phyloP scores from a whole-genome alignment of 441 rosid genomes.

The Metrosideros polymorpha region DNA sequence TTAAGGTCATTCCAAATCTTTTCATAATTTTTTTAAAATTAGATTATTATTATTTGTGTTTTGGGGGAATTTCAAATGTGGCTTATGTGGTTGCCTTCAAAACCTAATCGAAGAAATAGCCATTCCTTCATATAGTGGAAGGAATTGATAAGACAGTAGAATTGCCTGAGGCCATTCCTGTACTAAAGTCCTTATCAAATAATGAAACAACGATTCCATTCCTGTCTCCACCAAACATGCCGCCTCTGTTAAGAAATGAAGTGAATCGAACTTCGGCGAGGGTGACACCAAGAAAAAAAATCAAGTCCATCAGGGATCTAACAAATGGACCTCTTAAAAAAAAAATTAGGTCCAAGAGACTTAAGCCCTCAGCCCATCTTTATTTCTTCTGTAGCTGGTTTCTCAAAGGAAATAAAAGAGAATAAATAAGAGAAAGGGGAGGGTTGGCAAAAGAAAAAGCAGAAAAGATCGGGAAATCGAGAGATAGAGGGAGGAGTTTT shows the following conservation, averaged over 20 bases:
- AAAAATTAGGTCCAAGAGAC: background rate
- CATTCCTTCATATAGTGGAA: background rate
- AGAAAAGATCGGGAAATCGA: too few species aligned
- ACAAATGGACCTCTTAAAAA: background rate
- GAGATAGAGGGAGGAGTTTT: too few species aligned
- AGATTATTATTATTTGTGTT: background rate
- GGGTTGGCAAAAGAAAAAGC: too few species aligned
- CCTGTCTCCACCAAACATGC: background rate
- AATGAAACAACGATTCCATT: background rate
- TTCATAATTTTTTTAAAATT: background rate
- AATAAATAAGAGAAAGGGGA: too few species aligned
- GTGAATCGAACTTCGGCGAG: background rate
- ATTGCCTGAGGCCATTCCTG: background rate
- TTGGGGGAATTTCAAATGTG: background rate
- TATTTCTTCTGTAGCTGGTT: too few species aligned
- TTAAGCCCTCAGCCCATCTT: background rate
- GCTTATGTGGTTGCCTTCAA: background rate
- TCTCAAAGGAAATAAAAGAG: too few species aligned
- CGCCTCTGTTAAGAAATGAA: background rate
- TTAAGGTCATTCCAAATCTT: background rate
- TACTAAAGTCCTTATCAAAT: background rate
- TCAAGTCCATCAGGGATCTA: background rate
- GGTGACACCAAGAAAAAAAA: background rate
- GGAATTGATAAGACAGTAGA: background rate
- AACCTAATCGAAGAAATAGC: background rate